Evolutionary conservation across 1,284 basidiomycete species (phyloP).

Genomic region (Serendipita sp.): DNA sequence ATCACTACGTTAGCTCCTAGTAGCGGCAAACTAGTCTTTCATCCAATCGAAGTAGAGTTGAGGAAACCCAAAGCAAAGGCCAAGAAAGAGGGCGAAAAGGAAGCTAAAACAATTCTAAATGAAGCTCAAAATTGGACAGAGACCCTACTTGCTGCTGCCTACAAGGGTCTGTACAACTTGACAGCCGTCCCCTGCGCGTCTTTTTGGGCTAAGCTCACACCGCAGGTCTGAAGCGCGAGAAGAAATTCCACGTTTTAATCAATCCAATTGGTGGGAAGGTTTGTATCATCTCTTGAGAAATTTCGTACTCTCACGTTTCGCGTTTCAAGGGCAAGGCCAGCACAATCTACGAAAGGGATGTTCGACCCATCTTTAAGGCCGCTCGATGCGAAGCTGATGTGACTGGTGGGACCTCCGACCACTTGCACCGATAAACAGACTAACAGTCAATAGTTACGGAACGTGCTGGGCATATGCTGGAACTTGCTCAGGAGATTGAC

Average conservation of each 20-base stretch:
- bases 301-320: not conserved
- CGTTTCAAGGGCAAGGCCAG: conserved; percentile 52
- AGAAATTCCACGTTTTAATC: conserved; percentile 57
- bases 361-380: conserved; percentile 69
- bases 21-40: not conserved
- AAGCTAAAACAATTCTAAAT: conserved; percentile 17
- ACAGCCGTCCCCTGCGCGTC: not conserved
- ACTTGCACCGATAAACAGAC: not conserved
- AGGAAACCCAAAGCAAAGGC: conserved; percentile 20
- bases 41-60: conserved; percentile 15
- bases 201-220: not conserved
- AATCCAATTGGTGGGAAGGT: conserved; percentile 78
- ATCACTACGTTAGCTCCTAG: conserved; percentile 31
- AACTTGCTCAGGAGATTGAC: conserved; percentile 48
- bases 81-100: conserved; percentile 27
- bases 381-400: conserved; percentile 59
- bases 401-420: conserved; percentile 32
- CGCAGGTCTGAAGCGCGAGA: conserved; percentile 35
- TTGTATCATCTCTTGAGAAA: conserved; percentile 12
- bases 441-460: conserved; percentile 45
- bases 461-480: conserved; percentile 56
- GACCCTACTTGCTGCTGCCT: conserved; percentile 41
- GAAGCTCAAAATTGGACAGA: conserved; percentile 42
- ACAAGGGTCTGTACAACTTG: conserved; percentile 35
- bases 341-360: conserved; percentile 44